Percentiles rank a stretch among this genome's conserved stretches.
These are phyloP conservation scores for Ophiostoma tasmaniense DNA, from an alignment of 2,329 filamentous ascomycete species.

Conservation along the genomic window DNA sequence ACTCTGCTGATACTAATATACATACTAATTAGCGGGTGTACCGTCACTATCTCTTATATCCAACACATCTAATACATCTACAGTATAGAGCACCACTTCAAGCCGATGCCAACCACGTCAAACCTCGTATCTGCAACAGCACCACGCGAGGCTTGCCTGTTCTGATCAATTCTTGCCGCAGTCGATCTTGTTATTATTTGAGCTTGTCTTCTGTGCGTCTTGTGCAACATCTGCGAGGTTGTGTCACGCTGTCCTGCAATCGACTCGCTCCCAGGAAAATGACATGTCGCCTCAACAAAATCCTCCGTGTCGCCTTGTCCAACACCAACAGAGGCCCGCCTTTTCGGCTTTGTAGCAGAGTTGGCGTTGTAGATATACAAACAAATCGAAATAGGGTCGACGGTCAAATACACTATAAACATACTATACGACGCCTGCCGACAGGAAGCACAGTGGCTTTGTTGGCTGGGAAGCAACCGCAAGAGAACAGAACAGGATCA, in stretches of 20 bases:
- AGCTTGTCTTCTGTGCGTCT: background rate
- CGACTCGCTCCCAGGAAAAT: background rate
- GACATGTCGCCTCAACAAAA: conserved; percentile 9
- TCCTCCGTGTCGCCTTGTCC: background rate
- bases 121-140: conserved; percentile 6
- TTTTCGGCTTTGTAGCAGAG: no score
- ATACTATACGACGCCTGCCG: background rate
- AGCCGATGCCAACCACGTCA: background rate
- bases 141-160: background rate
- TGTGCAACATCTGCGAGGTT: conserved; percentile 7
- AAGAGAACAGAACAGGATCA: no score
- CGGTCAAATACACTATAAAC: background rate
- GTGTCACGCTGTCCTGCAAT: background rate
- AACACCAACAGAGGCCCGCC: background rate
- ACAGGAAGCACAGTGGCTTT: background rate
- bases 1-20: no score
- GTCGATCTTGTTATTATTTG: no score
- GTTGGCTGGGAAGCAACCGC: background rate
- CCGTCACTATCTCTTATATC: background rate
- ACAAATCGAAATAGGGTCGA: no score
- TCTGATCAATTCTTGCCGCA: background rate
- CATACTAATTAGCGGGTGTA: no score
- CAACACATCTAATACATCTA: no score
- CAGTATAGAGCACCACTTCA: background rate
- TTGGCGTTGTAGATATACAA: no score